Evolutionary conservation across 1,284 basidiomycete genomes (phyloP), one percentile per base, ranked within the genome.

Genomic region (Xerocomus nothofagi): DNA sequence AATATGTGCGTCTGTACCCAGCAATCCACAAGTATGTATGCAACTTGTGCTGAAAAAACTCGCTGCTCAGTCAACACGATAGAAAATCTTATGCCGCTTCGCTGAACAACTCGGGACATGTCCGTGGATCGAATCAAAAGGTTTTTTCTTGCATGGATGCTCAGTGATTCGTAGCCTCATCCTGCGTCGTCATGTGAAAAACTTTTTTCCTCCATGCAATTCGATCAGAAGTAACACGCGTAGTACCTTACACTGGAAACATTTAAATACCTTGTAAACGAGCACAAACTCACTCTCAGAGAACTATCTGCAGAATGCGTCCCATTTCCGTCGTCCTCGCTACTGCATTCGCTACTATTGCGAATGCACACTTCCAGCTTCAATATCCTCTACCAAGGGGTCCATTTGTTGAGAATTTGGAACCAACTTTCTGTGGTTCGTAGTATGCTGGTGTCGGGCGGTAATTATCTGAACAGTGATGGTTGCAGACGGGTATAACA

Each of bases 371-470:
- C 63, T 86, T 85, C 62, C 77, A 74, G 20, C 73, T 86, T 24
- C 72, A 78, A 53, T 86, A 78, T 57, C 84, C 84, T 21, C 57
- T 67, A 9, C 77, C 80, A 26, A 73, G 84, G 45, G 83, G 83
- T 1, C 59, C 59, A 0, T 84, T 83, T 57, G 73, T 75, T 39
- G 63, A 77, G 29, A 72, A 79, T 50, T 66, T 70, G 17, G 81
- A 86, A 57, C 68, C 71, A 12, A 59, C 66, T 3, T 80, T 79
- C 60, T 78, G 80, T 55, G 74, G 75, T 78, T 41, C 47, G 74
- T 64, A 21, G 37, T 30, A 37, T 32, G 2, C 15, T 6, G n/a
- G 31, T 38, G 15, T 12, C 49, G 30, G 31, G 18, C 15, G n/a
- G 7, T 31, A 15, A 38, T 39, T 4, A 30, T 34, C 50, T 48